A percentile compares a stretch with the other conserved stretches of the same genome.
Conservation (phyloP, 2,329 filamentous ascomycete species). For the Colletotrichum ledebouriae region DNA sequence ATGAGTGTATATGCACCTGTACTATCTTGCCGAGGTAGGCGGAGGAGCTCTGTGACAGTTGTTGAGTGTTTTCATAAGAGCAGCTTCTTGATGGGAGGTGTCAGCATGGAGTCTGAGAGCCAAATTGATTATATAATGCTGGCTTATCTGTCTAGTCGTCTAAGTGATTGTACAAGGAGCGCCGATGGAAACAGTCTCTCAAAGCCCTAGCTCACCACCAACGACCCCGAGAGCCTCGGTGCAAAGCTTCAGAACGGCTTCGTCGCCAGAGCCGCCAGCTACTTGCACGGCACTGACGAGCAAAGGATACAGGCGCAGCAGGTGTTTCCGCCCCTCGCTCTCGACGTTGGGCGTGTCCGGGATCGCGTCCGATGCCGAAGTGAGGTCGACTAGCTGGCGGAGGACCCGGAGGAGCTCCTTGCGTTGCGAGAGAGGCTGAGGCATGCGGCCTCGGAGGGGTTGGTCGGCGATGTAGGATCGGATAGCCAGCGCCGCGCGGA, state of each 20-base stretch:
- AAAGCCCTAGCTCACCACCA: conserved; percentile 67
- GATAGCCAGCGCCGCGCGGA: conserved; percentile 85
- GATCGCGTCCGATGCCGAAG: conserved; percentile 78
- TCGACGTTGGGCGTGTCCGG: conserved; percentile 66
- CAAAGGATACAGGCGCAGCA: conserved; percentile 85
- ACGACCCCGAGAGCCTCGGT: conserved; percentile 73
- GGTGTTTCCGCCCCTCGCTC: conserved; percentile 76
- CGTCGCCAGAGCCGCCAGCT: conserved; percentile 70
- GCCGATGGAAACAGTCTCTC: neutral
- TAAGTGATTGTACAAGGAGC: conserved; percentile 23
- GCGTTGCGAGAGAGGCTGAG: conserved; percentile 85
- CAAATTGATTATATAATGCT: conserved; percentile 2
- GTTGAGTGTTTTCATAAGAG: no score
- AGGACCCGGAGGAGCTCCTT: conserved; percentile 83
- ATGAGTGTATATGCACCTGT: no score
- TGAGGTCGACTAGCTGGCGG: conserved; percentile 73
- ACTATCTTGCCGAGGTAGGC: no score
- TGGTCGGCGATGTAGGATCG: conserved; percentile 91
- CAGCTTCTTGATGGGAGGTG: neutral
- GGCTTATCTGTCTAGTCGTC: conserved; percentile 25
- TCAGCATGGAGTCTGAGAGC: neutral
- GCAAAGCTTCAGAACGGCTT: conserved; percentile 69
- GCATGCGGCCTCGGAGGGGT: conserved; percentile 88
- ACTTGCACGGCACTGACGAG: conserved; percentile 73
- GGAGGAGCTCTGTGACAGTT: no score